phyloP scores from a whole-genome alignment of 768 basidiomycete species.

The Lenzites betulinus region DNA sequence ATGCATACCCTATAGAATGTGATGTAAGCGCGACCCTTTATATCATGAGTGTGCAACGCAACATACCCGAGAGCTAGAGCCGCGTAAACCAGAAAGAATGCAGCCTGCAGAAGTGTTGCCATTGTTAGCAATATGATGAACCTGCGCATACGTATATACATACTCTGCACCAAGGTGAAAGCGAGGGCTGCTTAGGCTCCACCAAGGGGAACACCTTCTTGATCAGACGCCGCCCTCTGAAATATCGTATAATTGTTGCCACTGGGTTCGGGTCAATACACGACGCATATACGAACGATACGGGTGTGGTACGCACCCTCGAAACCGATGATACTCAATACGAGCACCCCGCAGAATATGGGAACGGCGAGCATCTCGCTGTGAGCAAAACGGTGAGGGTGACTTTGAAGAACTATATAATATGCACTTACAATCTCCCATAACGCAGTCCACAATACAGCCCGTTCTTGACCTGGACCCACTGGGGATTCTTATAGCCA shows the following conservation, averaged over 20 bases:
- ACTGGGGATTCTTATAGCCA: constrained; percentile 25
- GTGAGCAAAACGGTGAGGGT: neutral
- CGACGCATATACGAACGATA: constrained; percentile 4
- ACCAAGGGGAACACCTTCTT: constrained; percentile 25
- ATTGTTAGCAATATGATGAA: neutral
- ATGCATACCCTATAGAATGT: constrained; percentile 18
- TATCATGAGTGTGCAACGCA: too few relatives aligned
- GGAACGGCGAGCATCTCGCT: constrained; percentile 37
- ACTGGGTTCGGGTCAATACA: constrained; percentile 31
- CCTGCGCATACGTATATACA: neutral
- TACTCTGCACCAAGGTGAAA: constrained; percentile 29
- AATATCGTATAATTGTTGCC: constrained; percentile 46
- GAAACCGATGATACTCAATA: constrained; percentile 43
- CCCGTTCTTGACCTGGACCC: constrained; percentile 41
- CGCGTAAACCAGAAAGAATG: constrained; percentile 48
- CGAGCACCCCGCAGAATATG: constrained; percentile 44
- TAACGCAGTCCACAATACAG: constrained; percentile 45
- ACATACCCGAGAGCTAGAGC: constrained; percentile 46
- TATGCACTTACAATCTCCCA: constrained; percentile 13
- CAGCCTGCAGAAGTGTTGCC: constrained; percentile 15
- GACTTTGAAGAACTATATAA: too few relatives aligned
- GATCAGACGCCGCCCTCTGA: constrained; percentile 37
- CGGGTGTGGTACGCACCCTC: constrained; percentile 40
- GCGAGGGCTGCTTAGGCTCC: constrained; percentile 13
- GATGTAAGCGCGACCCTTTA: too few relatives aligned